Evolutionary conservation across 176 grass and related monocot species (phyloP), one percentile per base, ranked within the genome.

Genomic region (Cenchrus fungigraminus): DNA sequence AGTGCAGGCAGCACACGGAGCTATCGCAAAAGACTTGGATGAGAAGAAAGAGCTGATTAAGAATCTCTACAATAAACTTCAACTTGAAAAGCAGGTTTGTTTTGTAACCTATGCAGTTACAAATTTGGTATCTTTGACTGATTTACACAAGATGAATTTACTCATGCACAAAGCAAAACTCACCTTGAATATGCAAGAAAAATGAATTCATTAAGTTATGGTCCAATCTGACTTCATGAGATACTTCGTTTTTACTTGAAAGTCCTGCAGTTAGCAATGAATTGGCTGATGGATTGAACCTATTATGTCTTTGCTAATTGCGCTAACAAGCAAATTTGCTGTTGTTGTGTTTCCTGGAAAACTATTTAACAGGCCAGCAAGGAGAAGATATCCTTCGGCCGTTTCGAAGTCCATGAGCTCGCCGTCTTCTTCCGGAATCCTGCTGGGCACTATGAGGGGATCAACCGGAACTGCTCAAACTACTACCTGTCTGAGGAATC

Each of bases 401-500:
- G 85, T 8, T 91, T 99, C n/a, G 90, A 96, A 73, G 86, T 99
- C 52, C 93, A 92, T 12, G 97, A 99, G 71, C 90, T 99, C 1
- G 97, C 91, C 0, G 90, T 84, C 29, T 99, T 99, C 59, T 79
- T 96, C 67, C 81, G 72, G 10, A 96, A 94, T 51, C 58, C 88
- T 82, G 74, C 74, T 69, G 97, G 93, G 69, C 90, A 99, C 72
- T 99, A 99, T 2, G 90, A 92, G 58, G 97, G 94, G 5, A 89
- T 99, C 73, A 94, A 85, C 40, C 89, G 97, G 12, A 99, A 78
- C 65, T 76, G 84, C 56, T 89, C 86, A 28, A 99, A 96, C 83
- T 96, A 99, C 87, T 96, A 86, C 74, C 91, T 99, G 42, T 99
- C 93, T 0, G 91, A 99, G 49, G 97, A 99, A 79, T 99, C 97